Percentiles rank a stretch among this genome's conserved stretches.
phyloP scores from a whole-genome alignment of 2,329 filamentous ascomycete species.

The Cercospora brassicicola region DNA sequence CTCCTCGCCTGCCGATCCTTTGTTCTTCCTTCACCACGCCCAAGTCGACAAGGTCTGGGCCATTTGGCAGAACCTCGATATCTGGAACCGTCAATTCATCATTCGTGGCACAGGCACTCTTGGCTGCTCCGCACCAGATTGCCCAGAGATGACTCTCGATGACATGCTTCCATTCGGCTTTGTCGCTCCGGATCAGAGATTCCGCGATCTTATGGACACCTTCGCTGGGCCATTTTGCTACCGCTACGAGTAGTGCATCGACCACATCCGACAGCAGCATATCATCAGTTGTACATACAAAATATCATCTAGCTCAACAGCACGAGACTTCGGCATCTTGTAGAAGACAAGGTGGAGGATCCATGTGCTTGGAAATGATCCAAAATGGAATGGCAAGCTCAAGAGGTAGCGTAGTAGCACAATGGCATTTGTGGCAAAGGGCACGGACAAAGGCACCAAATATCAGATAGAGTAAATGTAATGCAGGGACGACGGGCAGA shows the following conservation, averaged over 20 bases:
- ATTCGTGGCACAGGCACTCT: slow-evolving; percentile 50
- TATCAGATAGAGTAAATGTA: neutral
- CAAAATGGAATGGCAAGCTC: neutral
- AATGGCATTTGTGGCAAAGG: neutral
- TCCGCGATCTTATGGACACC: slow-evolving; percentile 37
- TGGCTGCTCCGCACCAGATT: slow-evolving; percentile 45
- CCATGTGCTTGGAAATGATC: neutral
- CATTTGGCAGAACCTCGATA: slow-evolving; percentile 53
- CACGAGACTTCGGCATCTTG: neutral
- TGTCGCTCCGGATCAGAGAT: slow-evolving; percentile 29
- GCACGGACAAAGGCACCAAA: neutral
- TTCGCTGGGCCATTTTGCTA: slow-evolving; percentile 38
- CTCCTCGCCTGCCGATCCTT: slow-evolving; percentile 49
- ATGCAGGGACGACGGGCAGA: neutral
- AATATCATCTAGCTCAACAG: neutral
- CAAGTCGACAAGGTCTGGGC: slow-evolving; percentile 48
- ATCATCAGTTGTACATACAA: neutral
- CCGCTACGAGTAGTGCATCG: slow-evolving; percentile 31
- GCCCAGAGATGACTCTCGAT: slow-evolving; percentile 49
- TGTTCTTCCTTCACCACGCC: slow-evolving; percentile 53
- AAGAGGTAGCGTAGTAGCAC: neutral
- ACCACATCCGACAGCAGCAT: neutral
- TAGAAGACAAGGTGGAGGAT: neutral
- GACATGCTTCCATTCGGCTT: slow-evolving; percentile 42
- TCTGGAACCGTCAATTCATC: slow-evolving; percentile 40